phyloP scores from a whole-genome alignment of 83 land plant species.

The Diphasiastrum complanatum region DNA sequence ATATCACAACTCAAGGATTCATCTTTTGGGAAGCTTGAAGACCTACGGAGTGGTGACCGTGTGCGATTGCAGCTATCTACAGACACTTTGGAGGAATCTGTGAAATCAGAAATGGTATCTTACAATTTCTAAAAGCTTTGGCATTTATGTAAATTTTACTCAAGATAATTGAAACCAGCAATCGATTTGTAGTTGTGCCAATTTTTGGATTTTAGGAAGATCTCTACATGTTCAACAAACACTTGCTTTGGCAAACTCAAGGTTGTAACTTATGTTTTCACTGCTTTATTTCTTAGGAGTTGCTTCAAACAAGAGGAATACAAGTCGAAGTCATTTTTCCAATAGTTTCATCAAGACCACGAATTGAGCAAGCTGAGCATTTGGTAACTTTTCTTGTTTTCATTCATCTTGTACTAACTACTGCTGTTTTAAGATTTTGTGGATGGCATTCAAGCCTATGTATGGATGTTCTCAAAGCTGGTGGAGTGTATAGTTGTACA shows the following conservation, averaged over 20 bases:
- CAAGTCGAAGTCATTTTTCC: conserved; percentile 20
- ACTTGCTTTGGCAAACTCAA: no score
- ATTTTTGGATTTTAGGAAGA: no score
- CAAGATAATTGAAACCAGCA: no score
- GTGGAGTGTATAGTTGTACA: no score
- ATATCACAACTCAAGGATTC: conserved; percentile 10
- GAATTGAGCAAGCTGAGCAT: conserved; percentile 25
- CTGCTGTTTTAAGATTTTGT: neutral
- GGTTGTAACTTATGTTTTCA: no score
- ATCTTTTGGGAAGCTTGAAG: conserved; percentile 1
- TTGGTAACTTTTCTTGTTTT: conserved; percentile 11
- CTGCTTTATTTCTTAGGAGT: conserved; percentile 6
- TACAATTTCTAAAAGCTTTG: neutral
- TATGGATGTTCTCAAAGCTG: no score
- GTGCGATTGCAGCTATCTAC: conserved; percentile 24
- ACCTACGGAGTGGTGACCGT: conserved; percentile 16
- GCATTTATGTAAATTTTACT: no score
- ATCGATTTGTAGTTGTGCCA: no score
- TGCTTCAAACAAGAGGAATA: conserved; percentile 21
- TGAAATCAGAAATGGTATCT: conserved; percentile 12
- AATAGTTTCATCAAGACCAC: conserved; percentile 16
- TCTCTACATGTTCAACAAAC: no score
- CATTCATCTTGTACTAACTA: neutral
- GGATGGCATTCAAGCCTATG: no score
- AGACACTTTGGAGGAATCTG: conserved; percentile 17